Percentiles rank a stretch among this genome's conserved stretches.
Evolutionary conservation across 306 rosid species (phyloP).

Genomic region (Inga leiocalycina): DNA sequence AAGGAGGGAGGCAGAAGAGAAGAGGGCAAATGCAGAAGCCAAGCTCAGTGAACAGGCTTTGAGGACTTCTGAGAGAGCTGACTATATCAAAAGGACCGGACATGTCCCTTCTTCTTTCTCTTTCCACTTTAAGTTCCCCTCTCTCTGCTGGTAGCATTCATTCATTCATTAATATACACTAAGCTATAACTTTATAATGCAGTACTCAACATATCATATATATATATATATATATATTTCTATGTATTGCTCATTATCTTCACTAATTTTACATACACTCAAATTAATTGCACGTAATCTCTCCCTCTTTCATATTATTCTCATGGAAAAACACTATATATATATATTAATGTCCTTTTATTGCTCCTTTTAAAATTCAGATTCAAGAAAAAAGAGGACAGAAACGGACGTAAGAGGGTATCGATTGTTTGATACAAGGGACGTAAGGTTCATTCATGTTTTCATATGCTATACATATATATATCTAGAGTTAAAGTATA

Average conservation of each 20-base stretch:
- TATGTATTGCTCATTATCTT: background rate
- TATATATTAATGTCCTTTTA: no score
- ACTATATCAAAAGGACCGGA: slow-evolving; percentile 85
- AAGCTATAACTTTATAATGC: no score
- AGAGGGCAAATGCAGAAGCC: slow-evolving; percentile 76
- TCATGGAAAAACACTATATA: background rate
- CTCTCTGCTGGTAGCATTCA: slow-evolving; percentile 75
- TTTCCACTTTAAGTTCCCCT: slow-evolving; percentile 75
- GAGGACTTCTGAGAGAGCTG: slow-evolving; percentile 75
- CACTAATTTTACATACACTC: background rate
- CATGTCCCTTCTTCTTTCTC: slow-evolving; percentile 82
- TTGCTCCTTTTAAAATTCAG: background rate
- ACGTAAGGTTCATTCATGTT: background rate
- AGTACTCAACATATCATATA: background rate
- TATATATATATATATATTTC: no score
- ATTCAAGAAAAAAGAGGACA: background rate
- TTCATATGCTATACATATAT: background rate
- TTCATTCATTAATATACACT: background rate
- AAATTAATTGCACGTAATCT: background rate
- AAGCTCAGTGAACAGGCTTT: slow-evolving; percentile 78
- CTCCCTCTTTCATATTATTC: background rate
- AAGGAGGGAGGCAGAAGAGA: slow-evolving; percentile 83
- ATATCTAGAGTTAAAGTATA: no score
- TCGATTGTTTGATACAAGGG: background rate
- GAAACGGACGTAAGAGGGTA: background rate